Percentiles rank a stretch among this genome's conserved stretches.
Evolutionary conservation across 257 asterid species (phyloP).

Genomic region (Lycium ferocissimum): DNA sequence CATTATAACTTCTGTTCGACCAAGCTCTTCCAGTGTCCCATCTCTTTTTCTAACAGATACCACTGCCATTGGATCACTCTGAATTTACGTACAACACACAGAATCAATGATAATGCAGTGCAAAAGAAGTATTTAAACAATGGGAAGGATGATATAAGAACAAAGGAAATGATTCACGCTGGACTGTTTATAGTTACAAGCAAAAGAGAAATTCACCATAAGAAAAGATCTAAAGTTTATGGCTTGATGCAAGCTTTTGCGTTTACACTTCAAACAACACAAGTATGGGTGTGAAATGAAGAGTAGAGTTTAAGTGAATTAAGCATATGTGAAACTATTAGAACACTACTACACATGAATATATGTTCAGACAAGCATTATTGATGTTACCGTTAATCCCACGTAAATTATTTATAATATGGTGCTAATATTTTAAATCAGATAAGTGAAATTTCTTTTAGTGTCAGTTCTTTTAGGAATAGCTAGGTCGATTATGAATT

Average conservation of each 20-base stretch:
- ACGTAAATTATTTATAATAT: neutral
- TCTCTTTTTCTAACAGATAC: slow-evolving; percentile 67
- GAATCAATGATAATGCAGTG: neutral
- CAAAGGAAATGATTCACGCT: neutral
- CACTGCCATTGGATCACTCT: slow-evolving; percentile 97
- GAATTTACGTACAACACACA: slow-evolving; percentile 35
- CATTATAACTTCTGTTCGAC: slow-evolving; percentile 88
- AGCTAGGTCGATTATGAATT: neutral
- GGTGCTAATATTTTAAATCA: neutral
- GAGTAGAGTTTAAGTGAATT: neutral
- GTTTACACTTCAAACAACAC: neutral
- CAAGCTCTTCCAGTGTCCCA: slow-evolving; percentile 81
- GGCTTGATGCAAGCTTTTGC: neutral
- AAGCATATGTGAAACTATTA: neutral
- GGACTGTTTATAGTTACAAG: neutral
- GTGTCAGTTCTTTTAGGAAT: neutral
- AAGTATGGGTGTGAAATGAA: neutral
- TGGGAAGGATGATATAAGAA: neutral
- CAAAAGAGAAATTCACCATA: neutral
- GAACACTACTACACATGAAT: neutral
- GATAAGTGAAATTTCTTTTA: neutral
- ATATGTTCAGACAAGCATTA: slow-evolving; percentile 8
- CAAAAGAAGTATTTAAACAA: neutral
- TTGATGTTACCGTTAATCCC: neutral
- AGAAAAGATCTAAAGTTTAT: neutral